Conservation (phyloP, 345 rosid species). For the Euphorbia lathyris region DNA sequence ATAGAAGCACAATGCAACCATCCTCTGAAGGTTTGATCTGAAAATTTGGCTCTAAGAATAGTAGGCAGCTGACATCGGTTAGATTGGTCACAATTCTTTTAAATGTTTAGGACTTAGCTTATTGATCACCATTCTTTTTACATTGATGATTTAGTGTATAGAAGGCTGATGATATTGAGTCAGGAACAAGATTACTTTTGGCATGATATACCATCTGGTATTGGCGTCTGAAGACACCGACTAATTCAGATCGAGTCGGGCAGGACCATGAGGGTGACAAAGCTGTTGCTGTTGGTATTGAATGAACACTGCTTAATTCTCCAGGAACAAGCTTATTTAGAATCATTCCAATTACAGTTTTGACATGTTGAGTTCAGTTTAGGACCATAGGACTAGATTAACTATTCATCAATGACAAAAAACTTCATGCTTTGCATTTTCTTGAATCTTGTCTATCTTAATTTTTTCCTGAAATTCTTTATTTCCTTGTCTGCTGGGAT, state of each 20-base stretch:
- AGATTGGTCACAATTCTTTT: neutral
- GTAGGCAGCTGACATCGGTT: neutral
- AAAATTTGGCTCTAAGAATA: conserved; percentile 1
- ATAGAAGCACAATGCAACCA: neutral
- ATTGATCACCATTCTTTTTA: neutral
- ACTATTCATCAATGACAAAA: too few relatives aligned
- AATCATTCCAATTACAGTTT: conserved; percentile 1
- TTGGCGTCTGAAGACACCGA: too few relatives aligned
- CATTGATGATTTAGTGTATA: neutral
- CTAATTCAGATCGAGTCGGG: too few relatives aligned
- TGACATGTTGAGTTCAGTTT: neutral
- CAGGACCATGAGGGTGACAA: too few relatives aligned
- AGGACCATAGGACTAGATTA: neutral
- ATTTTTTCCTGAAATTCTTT: neutral
- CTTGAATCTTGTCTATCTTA: neutral
- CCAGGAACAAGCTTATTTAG: neutral
- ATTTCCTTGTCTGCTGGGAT: neutral
- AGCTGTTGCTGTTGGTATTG: too few relatives aligned
- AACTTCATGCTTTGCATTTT: too few relatives aligned
- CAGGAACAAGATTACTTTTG: too few relatives aligned
- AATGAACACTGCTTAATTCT: too few relatives aligned
- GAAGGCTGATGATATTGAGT: neutral
- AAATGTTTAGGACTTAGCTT: neutral
- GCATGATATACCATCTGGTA: too few relatives aligned
- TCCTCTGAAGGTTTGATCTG: neutral